phyloP scores from a whole-genome alignment of 192 early-diverging fungal genomes.

The Linderina pennispora region DNA sequence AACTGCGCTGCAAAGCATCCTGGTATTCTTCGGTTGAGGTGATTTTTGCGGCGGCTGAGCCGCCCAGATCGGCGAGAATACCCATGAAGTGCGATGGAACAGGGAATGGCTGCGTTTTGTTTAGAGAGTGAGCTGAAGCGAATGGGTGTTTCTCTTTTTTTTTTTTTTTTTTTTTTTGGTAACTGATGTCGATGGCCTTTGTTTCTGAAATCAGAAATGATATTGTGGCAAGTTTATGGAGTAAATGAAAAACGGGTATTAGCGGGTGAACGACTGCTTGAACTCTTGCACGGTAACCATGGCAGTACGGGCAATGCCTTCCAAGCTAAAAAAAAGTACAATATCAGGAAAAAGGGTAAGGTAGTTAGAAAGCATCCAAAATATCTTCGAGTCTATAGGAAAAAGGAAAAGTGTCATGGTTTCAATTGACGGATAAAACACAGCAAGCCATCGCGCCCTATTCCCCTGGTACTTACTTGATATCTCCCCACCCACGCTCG shows the following conservation, averaged over 20 bases:
- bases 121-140: too few species aligned
- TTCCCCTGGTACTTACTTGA: slow-evolving; percentile 23
- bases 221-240: not conserved
- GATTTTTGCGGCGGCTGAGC: too few species aligned
- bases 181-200: not conserved
- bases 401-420: not conserved
- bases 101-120: too few species aligned
- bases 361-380: not conserved
- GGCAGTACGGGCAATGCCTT: slow-evolving; percentile 43
- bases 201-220: not conserved
- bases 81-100: too few species aligned
- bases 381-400: too few species aligned
- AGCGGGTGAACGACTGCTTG: slow-evolving; percentile 33
- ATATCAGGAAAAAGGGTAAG: not conserved
- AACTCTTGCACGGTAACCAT: slow-evolving; percentile 43
- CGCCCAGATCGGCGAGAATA: too few species aligned
- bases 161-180: not conserved
- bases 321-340: slow-evolving; percentile 33
- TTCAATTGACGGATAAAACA: not conserved
- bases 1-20: too few species aligned
- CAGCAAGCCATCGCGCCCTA: not conserved
- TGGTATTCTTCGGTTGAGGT: too few species aligned
- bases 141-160: not conserved
- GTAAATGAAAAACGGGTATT: slow-evolving; percentile 2
- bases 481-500: slow-evolving; percentile 54